Base-by-base conservation (phyloP, 176 grass and related monocot species). In the Typha latifolia region DNA sequence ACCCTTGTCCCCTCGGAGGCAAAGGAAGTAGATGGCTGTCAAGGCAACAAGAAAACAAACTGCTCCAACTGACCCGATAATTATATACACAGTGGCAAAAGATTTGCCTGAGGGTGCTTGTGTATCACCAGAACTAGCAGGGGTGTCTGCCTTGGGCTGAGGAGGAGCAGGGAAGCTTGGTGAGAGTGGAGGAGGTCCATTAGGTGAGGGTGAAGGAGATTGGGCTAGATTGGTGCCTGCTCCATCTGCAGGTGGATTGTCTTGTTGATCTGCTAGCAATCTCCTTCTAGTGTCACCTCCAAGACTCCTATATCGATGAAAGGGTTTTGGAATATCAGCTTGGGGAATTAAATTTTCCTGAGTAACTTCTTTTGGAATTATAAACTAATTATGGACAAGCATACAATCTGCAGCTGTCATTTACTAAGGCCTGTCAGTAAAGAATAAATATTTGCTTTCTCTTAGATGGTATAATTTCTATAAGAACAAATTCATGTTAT, bases 31-130 rank as follows among this genome's bases (percentile, higher is more conserved):
- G 68, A 66, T 52, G 20, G 50, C 80, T 72, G 63, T 71, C 31
- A 78, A 53, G 47, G 77, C 49, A 32, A 79, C 29, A 3, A 72
- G 63, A 62, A 78, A 64, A 80, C 32, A 72, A 72, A 86, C 55
- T 3, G 20, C 75, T 72, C 85, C 93, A 49, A 84, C 50, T 22
- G 70, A 55, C 21, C 68, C 59, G 78, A 81, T 70, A 32, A 76
- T 49, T 75, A 19, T 3, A 61, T 32, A 32, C 49, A 0, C 49
- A 71, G 0, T 47, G 15, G 14, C 62, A 8, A 2, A 1, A 12
- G 15, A 62, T 57, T 47, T 55, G 47, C 7, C 69, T 49, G 15
- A 29, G 1, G 13, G 47, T 12, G 13, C 12, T 50, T 5, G 67
- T 66, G 26, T 0, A 51, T 1, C 1, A 22, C 0, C 4, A 77